Base-by-base conservation (phyloP, 2,329 filamentous ascomycete genomes). In the Dryadomyces sulphureus region DNA sequence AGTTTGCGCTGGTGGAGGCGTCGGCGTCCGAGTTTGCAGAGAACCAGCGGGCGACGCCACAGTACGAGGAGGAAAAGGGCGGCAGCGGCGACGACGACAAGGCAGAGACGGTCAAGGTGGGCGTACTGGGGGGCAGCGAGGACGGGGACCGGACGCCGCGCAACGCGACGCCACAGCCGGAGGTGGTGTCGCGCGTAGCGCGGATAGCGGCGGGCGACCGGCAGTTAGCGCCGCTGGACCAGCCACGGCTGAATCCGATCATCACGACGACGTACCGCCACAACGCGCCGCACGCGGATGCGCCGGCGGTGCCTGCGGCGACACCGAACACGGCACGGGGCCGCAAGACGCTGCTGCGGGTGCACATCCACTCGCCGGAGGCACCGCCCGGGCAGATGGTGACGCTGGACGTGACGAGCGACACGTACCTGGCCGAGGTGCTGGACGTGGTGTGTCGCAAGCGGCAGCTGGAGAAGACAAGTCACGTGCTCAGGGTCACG, bases 361-460 rank as follows among this genome's bases (percentile, higher is more conserved):
- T 90, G 42, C 80, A 86, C 58, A 84, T 86, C 53, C 68, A 77
- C 61, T 78, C 76, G 5, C 73, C 78, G 0, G 82, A 88, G 56
- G 69, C 77, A 6, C 72, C 81, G 8, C 77, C 84, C 41, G 81
- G 82, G n/a, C 81, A 82, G 56, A 77, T 79, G 65, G 73, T 86
- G 21, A 81, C 79, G 1, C 65, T 89, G 17, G 78, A 84, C 50
- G 84, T 86, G 40, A 89, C 82, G 0, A 87, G 83, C 0, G 84
- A 90, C 54, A 90, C 81, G 25, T 92, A 89, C 59, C 75, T 92
- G 39, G 84, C 82, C 38, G 84, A 92, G 59, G 77, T 92, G 24
- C 77, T 90, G 44, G 84, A 90, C 56, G 70, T 79, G 52, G 80
- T 85, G 2, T 92, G 85, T 59, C 75, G 79, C 38, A 85, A 84